Conservation (phyloP, 371 early-diverging fungal species). For the Mucor saturninus region DNA sequence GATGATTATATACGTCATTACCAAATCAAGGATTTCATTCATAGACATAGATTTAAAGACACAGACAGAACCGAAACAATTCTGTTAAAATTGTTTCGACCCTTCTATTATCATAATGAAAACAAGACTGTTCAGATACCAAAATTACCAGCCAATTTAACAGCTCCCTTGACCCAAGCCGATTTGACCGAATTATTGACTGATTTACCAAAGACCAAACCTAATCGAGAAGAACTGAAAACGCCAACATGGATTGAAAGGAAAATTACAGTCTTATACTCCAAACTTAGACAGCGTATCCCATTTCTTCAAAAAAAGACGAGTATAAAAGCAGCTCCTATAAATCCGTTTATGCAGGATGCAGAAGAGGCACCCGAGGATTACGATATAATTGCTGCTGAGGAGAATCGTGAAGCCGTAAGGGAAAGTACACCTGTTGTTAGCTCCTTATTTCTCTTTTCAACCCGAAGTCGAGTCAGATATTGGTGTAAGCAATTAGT, state of each 20-base stretch:
- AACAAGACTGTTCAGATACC: conserved; percentile 49
- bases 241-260: conserved; percentile 21
- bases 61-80: conserved; percentile 35
- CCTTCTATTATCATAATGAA: conserved; percentile 33
- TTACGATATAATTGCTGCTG: conserved; percentile 48
- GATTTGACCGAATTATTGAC: conserved; percentile 31
- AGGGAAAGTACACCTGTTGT: conserved; percentile 26
- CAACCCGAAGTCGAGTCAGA: conserved; percentile 37
- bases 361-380: conserved; percentile 37
- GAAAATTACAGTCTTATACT: conserved; percentile 8
- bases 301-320: conserved; percentile 20
- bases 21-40: conserved; percentile 63
- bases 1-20: conserved; percentile 62
- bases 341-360: conserved; percentile 24
- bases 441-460: conserved; percentile 45
- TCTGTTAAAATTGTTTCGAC: conserved; percentile 38
- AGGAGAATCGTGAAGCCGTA: conserved; percentile 48
- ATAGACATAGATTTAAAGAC: conserved; percentile 48
- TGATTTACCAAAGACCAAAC: conserved; percentile 17
- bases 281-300: conserved; percentile 9
- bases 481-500: conserved; percentile 45
- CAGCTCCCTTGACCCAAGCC: conserved; percentile 46
- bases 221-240: not conserved
- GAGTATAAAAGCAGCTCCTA: conserved; percentile 19
- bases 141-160: conserved; percentile 49